A percentile compares a stretch with the other conserved stretches of the same genome.
phyloP scores from a whole-genome alignment of 2,329 filamentous ascomycete genomes.

The Trichothecium sympodiale region DNA sequence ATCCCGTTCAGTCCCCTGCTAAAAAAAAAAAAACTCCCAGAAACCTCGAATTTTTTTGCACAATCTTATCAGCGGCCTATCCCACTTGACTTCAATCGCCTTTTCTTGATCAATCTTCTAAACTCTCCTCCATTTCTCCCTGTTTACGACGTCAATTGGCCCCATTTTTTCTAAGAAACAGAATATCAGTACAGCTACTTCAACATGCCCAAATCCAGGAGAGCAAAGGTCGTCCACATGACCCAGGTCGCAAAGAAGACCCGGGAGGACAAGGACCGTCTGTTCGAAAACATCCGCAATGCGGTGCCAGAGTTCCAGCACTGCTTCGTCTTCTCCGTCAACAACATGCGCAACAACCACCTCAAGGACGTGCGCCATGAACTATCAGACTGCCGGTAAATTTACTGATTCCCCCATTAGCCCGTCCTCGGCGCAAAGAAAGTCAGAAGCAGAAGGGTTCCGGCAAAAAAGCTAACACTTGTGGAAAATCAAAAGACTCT shows the following conservation, averaged over 20 bases:
- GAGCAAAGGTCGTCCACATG: constrained; percentile 78
- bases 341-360: constrained; percentile 98
- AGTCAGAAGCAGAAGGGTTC: background rate
- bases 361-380: constrained; percentile 82
- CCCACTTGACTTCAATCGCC: background rate
- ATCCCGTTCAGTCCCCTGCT: background rate
- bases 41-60: constrained; percentile 3
- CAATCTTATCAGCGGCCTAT: constrained; percentile 6
- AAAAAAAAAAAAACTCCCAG: constrained; percentile 3
- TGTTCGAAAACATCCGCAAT: constrained; percentile 82
- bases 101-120: no score
- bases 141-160: no score
- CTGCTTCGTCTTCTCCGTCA: constrained; percentile 86
- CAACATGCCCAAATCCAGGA: constrained; percentile 93
- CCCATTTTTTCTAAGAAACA: no score
- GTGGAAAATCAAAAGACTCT: constrained; percentile 44
- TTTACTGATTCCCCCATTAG: constrained; percentile 7
- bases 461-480: background rate
- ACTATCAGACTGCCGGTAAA: constrained; percentile 72
- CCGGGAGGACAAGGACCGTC: constrained; percentile 79
- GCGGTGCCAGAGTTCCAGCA: constrained; percentile 76
- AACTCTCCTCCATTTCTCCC: no score
- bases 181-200: no score
- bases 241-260: constrained; percentile 89
- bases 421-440: constrained; percentile 2